Evolutionary conservation across 345 rosid species (phyloP).

Genomic region (Corymbia maculata): DNA sequence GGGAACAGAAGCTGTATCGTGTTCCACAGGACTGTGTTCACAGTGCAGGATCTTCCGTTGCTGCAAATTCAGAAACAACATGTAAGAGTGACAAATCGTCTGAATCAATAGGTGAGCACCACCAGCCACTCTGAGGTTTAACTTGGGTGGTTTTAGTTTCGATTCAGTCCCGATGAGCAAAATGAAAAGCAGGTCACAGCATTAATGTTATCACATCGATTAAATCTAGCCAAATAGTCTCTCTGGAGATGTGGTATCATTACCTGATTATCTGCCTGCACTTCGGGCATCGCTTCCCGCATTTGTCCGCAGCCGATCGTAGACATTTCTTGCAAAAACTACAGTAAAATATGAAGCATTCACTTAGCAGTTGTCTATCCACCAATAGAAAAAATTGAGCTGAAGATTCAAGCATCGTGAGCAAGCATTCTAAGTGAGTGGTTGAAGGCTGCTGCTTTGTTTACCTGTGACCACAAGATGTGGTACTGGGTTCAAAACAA

Average conservation of each 20-base stretch:
- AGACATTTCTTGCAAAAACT: slow-evolving; percentile 92
- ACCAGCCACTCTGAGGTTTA: background rate
- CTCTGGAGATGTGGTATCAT: background rate
- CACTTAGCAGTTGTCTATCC: background rate
- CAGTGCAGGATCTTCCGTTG: slow-evolving; percentile 78
- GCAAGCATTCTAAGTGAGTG: background rate
- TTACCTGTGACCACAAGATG: slow-evolving; percentile 94
- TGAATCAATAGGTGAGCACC: background rate
- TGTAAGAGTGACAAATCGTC: background rate
- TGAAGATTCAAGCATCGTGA: background rate
- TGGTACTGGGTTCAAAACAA: slow-evolving; percentile 92
- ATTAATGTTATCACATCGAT: background rate
- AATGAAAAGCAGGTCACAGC: background rate
- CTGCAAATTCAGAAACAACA: slow-evolving; percentile 19
- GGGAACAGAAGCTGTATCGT: slow-evolving; percentile 94
- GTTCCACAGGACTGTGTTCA: slow-evolving; percentile 96
- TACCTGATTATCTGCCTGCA: slow-evolving; percentile 88
- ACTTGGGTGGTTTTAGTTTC: background rate
- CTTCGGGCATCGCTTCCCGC: slow-evolving; percentile 90
- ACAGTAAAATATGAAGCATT: background rate
- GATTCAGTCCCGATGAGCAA: background rate
- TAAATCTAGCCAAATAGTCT: background rate
- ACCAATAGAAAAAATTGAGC: background rate
- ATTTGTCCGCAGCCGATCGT: slow-evolving; percentile 74
- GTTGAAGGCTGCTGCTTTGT: background rate